phyloP scores from a whole-genome alignment of 768 basidiomycete genomes.

The Nidularia sp. region DNA sequence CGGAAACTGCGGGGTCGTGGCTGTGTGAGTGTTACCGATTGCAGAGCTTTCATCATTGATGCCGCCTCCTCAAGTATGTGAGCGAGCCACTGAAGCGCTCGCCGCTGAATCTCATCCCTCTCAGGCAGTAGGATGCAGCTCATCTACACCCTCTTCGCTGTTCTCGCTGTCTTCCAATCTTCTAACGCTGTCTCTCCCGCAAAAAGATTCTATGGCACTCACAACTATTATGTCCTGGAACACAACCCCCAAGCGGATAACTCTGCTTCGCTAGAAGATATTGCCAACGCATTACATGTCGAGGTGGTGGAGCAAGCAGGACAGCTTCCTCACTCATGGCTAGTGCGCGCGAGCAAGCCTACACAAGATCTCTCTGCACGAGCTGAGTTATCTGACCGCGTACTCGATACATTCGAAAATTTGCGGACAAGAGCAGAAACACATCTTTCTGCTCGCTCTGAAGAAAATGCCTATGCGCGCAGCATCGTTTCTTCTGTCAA shows the following conservation, averaged over 20 bases:
- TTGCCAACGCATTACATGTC: constrained; percentile 60
- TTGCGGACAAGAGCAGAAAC: constrained; percentile 33
- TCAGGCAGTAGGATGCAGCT: too few relatives aligned
- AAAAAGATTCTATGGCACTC: constrained; percentile 52
- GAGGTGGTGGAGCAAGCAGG: constrained; percentile 89
- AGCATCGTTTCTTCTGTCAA: constrained; percentile 53
- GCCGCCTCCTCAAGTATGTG: too few relatives aligned
- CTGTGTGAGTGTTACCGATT: too few relatives aligned
- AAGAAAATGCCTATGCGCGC: constrained; percentile 31
- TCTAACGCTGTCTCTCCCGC: constrained; percentile 33
- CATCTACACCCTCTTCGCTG: too few relatives aligned
- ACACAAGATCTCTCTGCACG: constrained; percentile 18
- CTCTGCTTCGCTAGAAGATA: constrained; percentile 54
- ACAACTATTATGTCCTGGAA: constrained; percentile 82
- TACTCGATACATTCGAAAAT: constrained; percentile 43
- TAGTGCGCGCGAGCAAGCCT: constrained; percentile 62
- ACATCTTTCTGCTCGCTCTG: constrained; percentile 35
- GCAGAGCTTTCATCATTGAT: too few relatives aligned
- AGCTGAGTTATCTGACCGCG: constrained; percentile 36
- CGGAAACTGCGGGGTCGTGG: too few relatives aligned
- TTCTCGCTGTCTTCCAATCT: background rate
- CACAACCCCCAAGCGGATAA: constrained; percentile 41
- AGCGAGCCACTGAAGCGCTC: too few relatives aligned
- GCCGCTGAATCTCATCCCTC: too few relatives aligned
- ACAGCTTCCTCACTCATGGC: constrained; percentile 77